Conservation (phyloP, 768 basidiomycete genomes). For the Auriscalpium microsporum region DNA sequence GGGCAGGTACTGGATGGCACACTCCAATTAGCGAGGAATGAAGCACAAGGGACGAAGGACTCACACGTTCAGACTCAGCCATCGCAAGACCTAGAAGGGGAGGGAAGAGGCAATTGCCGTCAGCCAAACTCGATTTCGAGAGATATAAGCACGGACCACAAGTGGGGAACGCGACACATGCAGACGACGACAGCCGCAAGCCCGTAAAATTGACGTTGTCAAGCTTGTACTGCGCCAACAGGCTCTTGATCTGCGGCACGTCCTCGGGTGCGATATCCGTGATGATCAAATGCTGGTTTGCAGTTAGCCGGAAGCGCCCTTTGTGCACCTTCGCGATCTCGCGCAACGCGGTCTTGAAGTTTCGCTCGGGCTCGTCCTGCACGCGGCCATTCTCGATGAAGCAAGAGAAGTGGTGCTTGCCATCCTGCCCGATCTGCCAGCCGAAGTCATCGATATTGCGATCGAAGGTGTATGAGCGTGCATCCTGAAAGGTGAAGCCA, state of each 20-base stretch:
- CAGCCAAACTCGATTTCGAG: no score
- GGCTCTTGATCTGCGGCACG: constrained; percentile 63
- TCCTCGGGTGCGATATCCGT: constrained; percentile 74
- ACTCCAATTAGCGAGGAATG: no score
- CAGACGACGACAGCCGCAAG: constrained; percentile 81
- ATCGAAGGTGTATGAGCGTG: constrained; percentile 73
- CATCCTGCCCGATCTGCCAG: constrained; percentile 83
- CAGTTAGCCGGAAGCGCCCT: constrained; percentile 86
- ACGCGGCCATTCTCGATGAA: constrained; percentile 98
- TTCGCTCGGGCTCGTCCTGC: constrained; percentile 83
- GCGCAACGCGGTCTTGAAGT: constrained; percentile 87
- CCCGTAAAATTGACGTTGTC: constrained; percentile 79
- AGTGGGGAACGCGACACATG: constrained; percentile 97
- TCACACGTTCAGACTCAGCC: constrained; percentile 67
- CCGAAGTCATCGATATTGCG: constrained; percentile 92
- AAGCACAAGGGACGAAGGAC: constrained; percentile 16
- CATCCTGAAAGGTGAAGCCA: constrained; percentile 67
- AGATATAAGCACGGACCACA: constrained; percentile 43
- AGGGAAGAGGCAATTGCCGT: background rate
- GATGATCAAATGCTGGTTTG: constrained; percentile 90
- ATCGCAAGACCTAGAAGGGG: constrained; percentile 50
- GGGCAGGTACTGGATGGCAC: constrained; percentile 64
- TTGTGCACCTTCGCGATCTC: constrained; percentile 94
- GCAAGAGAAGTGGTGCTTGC: constrained; percentile 82
- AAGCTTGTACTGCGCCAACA: constrained; percentile 80